Evolutionary conservation across 2,329 filamentous ascomycete genomes (phyloP).

Genomic region (Botryotinia narcissicola): DNA sequence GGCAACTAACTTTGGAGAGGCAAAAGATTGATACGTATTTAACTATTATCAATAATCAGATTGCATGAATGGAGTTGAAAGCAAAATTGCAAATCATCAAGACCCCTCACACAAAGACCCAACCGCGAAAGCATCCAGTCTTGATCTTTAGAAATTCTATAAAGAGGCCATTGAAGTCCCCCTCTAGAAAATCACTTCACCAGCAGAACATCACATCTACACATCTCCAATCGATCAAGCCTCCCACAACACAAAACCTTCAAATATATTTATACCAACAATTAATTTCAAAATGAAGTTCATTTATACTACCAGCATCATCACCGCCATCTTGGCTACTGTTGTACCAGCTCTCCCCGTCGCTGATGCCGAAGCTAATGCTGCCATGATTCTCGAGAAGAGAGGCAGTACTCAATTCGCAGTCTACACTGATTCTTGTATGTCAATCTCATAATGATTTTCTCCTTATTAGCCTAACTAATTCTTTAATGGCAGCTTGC

Average conservation of each 20-base stretch:
- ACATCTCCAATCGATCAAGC: not conserved
- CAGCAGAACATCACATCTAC: not conserved
- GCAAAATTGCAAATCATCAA: not conserved
- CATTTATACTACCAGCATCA: constrained; percentile 14
- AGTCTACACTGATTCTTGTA: constrained; percentile 13
- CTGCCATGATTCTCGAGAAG: not conserved
- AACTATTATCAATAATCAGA: constrained; percentile 12
- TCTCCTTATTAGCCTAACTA: not conserved
- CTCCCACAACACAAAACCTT: not conserved
- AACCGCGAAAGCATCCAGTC: not conserved
- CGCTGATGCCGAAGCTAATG: not conserved
- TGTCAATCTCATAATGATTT: not conserved
- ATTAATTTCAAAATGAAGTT: constrained; percentile 4
- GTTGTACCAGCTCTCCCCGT: not conserved
- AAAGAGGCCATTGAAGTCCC: not conserved
- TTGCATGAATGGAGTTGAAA: not conserved
- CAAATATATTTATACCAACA: not conserved
- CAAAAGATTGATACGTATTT: not conserved
- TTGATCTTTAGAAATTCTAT: not conserved
- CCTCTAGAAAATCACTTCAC: not conserved
- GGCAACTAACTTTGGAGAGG: not conserved
- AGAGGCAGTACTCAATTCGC: constrained; percentile 6
- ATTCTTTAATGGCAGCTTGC: not conserved
- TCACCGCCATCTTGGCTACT: constrained; percentile 12
- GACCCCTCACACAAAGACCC: not conserved